Percentiles rank a stretch among this genome's conserved stretches.
These are phyloP conservation scores for Xylaria sp. DNA, from an alignment of 2,329 filamentous ascomycete genomes.

Conservation along the genomic window DNA sequence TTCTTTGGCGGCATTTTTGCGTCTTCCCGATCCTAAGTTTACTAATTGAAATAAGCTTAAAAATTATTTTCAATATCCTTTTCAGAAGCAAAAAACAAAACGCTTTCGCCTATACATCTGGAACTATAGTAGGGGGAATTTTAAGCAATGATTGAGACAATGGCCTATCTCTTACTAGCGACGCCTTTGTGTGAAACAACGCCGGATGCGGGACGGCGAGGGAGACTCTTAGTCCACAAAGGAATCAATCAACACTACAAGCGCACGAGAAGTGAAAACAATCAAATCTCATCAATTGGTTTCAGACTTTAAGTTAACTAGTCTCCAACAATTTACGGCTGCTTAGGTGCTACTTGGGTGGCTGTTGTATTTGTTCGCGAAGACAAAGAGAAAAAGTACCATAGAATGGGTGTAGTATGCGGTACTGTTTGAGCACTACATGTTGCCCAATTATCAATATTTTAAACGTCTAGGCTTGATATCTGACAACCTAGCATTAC, in stretches of 20 bases:
- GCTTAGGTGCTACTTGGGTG: background rate
- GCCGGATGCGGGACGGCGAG: slow-evolving; percentile 17
- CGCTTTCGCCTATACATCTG: background rate
- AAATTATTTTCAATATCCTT: too few relatives aligned
- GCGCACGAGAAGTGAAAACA: background rate
- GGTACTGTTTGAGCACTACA: too few relatives aligned
- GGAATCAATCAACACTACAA: background rate
- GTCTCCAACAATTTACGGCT: background rate
- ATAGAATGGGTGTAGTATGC: too few relatives aligned
- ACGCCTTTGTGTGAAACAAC: slow-evolving; percentile 13
- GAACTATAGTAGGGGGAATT: background rate
- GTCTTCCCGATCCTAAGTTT: background rate
- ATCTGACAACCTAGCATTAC: too few relatives aligned
- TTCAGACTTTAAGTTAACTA: background rate
- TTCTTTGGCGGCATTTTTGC: slow-evolving; percentile 3
- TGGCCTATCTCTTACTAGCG: background rate
- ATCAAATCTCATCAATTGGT: background rate
- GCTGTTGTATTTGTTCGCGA: background rate
- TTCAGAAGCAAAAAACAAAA: background rate
- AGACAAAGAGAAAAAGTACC: too few relatives aligned
- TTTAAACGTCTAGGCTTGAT: too few relatives aligned
- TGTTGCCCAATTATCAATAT: too few relatives aligned
- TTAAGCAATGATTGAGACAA: background rate
- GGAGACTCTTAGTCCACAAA: background rate
- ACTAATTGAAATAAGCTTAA: background rate